A percentile compares a stretch with the other conserved stretches of the same genome.
phyloP scores from a whole-genome alignment of 306 rosid genomes.

The Corylus americana region DNA sequence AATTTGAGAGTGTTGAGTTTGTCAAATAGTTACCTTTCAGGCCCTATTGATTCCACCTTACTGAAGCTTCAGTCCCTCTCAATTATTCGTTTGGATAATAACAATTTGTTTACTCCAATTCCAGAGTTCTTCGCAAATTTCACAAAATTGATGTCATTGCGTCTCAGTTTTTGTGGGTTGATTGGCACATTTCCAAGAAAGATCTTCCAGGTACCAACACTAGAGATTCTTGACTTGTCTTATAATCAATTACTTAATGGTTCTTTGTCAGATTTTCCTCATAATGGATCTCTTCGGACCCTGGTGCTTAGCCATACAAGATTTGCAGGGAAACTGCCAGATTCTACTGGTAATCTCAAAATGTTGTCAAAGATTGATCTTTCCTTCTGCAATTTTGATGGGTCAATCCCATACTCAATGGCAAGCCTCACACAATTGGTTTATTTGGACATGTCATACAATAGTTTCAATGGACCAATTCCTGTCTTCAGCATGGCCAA shows the following conservation, averaged over 20 bases:
- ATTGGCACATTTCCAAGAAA: background rate
- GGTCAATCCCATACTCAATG: conserved; percentile 1
- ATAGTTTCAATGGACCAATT: background rate
- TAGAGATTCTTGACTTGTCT: conserved; percentile 32
- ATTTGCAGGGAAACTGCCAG: background rate
- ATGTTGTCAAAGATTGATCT: background rate
- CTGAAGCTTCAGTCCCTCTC: conserved; percentile 2
- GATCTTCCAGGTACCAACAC: background rate
- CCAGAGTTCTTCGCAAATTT: conserved; percentile 1
- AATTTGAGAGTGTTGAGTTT: conserved; percentile 8
- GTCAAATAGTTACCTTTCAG: background rate
- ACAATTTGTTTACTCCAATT: background rate
- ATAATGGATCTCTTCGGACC: background rate
- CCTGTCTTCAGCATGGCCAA: conserved; percentile 8
- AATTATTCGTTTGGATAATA: background rate
- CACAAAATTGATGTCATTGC: background rate
- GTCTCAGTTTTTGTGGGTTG: background rate
- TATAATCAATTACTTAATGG: conserved; percentile 6
- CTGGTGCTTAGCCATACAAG: background rate
- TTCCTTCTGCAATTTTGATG: background rate
- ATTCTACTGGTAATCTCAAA: background rate
- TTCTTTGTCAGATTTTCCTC: conserved; percentile 17
- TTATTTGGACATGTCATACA: background rate
- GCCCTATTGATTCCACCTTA: background rate
- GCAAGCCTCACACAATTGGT: background rate